Evolutionary conservation across 495 filamentous ascomycete genomes (phyloP), one percentile per base, ranked within the genome.

Genomic region (Xylaria sp.): DNA sequence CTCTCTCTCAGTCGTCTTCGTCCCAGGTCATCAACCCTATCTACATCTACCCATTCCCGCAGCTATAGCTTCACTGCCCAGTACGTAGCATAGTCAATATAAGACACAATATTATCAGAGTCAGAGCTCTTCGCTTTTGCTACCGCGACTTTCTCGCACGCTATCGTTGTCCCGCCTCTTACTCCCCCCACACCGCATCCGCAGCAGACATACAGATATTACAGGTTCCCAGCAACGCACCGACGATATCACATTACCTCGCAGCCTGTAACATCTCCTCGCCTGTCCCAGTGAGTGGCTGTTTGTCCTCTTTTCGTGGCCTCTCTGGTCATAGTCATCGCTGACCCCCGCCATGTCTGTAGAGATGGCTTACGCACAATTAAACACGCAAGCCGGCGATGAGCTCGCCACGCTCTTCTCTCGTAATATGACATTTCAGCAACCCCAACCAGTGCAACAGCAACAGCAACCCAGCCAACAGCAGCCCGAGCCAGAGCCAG

Each of bases 401-500:
- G 92, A 93, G 46, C 89, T 94, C 24, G 82, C 87, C 15, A 79
- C 84, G n/a, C 84, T 93, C 64, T 91, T 94, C 75, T 83, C 88
- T 53, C 88, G 86, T 44, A 89, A 92, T 71, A 82, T 93, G 74
- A 88, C 84, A 21, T 78, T 90, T n/a, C 76, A 85, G 31, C 76
- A 85, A 29, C 79, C 85, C 17, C 75, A 74, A 26, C 76, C 78
- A 68, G 78, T 74, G 61, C 76, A 74, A 48, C 76, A 74, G 46
- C 76, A 64, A 33, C 75, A n/a, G n/a, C n/a, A n/a, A n/a, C n/a
- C 75, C 26, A 67, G 75, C 11, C 74, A 77, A 11, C 71, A 74
- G 31, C 46, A 72, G 48, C 68, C 73, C 11, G 80, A 82, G 63
- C 68, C 73, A 9, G 80, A 82, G 63, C 72, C 79, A 37, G 61